Base-by-base conservation (phyloP, 257 asterid species). In the Solanum commersonii region DNA sequence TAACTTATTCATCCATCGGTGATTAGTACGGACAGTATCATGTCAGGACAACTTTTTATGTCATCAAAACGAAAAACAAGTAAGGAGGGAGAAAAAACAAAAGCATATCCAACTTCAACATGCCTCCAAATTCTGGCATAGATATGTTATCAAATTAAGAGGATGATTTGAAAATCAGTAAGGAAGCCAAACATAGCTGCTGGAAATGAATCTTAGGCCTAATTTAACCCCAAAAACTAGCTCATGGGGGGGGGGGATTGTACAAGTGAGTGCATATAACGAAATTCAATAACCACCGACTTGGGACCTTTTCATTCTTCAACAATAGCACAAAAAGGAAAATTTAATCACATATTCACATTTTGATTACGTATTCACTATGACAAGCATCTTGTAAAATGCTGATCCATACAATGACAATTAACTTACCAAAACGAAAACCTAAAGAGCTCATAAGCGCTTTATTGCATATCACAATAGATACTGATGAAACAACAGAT, bases 401-500 rank as follows among this genome's bases (percentile, higher is more conserved):
- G 68, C 25, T 81, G 42, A 81, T 10, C 40, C n/a, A 79, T 15
- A 46, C 3, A 84, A 72, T 16, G 63, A n/a, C 31, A 40, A 60
- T 86, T 44, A n/a, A 87, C 97, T 94, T 91, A 94, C 98, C 98
- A 44, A 96, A 96, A 87, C 89, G 95, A 88, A 96, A 95, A 89
- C 95, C 93, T 76, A 96, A 87, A 67, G 92, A 78, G 92, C 98
- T 96, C 98, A 95, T 95, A 52, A 95, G 98, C 89, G 98, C 97
- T 89, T 96, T 95, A 83, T 96, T 96, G 79, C 97, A 96, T 65
- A 96, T 96, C 90, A 94, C 98, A 38, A 95, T 95, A 15, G 98
- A 95, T 56, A 96, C 98, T 20, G 98, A 95, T 0, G 98, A 95
- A 87, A 96, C 94, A 90, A 95, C 98, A 65, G 98, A 95, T 85